Conservation (phyloP, 805 yeast genomes). For the Suhomyces sp. region DNA sequence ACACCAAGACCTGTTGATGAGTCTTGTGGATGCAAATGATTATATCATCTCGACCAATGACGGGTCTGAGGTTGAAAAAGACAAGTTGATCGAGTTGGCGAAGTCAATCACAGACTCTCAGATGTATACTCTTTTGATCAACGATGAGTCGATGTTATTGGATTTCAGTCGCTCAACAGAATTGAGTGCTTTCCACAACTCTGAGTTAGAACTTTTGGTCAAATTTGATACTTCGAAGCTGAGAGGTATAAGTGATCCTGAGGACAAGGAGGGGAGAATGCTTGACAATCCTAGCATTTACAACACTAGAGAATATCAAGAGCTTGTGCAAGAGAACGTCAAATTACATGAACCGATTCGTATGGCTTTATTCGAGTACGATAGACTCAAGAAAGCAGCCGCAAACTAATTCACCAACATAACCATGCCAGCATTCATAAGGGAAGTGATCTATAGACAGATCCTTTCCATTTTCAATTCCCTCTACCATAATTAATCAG, state of each 20-base stretch:
- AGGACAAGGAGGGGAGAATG: conserved; percentile 1
- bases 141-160: conserved; percentile 17
- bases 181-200: conserved; percentile 18
- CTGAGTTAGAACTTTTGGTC: conserved; percentile 19
- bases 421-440: no score
- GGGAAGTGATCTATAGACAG: no score
- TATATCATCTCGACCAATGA: not conserved
- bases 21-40: conserved; percentile 9
- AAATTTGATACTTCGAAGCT: conserved; percentile 2
- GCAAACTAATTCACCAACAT: no score
- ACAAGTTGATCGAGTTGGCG: conserved; percentile 14
- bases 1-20: conserved; percentile 7
- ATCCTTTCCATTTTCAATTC: no score
- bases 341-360: conserved; percentile 7
- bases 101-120: conserved; percentile 26
- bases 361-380: conserved; percentile 11
- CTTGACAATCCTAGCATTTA: not conserved
- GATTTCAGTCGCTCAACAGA: conserved; percentile 21
- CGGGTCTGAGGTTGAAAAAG: conserved; percentile 10
- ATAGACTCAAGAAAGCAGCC: conserved; percentile 4
- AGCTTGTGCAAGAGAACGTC: conserved; percentile 1
- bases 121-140: conserved; percentile 17
- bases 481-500: no score
- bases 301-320: conserved; percentile 1
- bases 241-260: conserved; percentile 5